Evolutionary conservation across 176 grass and related monocot species (phyloP).

Genomic region (Ampelocalamus luodianensis): DNA sequence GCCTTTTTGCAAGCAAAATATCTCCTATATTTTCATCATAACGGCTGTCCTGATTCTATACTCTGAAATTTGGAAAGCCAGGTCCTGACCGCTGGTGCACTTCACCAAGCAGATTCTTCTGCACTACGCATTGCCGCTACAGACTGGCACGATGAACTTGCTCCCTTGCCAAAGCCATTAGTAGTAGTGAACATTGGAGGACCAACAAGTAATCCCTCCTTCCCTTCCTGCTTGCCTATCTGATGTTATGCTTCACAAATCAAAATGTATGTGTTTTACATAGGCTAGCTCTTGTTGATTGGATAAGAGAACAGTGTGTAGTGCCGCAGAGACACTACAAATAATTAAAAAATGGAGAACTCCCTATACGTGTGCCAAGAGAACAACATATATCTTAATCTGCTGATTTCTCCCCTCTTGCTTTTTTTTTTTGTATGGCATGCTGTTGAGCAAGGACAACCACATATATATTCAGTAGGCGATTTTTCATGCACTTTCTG

Average conservation of each 20-base stretch:
- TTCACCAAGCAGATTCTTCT: conserved; percentile 90
- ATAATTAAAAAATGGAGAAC: neutral
- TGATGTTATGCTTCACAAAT: neutral
- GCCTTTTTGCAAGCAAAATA: neutral
- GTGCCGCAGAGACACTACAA: neutral
- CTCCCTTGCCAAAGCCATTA: conserved; percentile 76
- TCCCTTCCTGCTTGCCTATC: neutral
- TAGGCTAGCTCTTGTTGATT: conserved; percentile 22
- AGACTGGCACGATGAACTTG: conserved; percentile 82
- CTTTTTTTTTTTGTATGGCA: conserved; percentile 1
- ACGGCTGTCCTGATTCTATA: neutral
- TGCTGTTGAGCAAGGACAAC: conserved; percentile 12
- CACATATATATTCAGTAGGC: neutral
- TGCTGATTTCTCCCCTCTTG: neutral
- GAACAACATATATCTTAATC: conserved; percentile 16
- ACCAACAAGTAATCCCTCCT: conserved; percentile 74
- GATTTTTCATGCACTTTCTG: neutral
- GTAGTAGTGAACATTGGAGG: conserved; percentile 88
- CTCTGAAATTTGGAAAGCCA: conserved; percentile 46
- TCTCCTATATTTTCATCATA: conserved; percentile 14
- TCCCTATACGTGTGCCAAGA: neutral
- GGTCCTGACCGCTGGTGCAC: conserved; percentile 78
- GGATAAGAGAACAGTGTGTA: neutral
- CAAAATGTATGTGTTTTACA: neutral
- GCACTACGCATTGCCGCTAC: conserved; percentile 69